These are phyloP conservation scores for Linaria vulgaris DNA, from an alignment of 257 asterid genomes.

Conservation along the genomic window DNA sequence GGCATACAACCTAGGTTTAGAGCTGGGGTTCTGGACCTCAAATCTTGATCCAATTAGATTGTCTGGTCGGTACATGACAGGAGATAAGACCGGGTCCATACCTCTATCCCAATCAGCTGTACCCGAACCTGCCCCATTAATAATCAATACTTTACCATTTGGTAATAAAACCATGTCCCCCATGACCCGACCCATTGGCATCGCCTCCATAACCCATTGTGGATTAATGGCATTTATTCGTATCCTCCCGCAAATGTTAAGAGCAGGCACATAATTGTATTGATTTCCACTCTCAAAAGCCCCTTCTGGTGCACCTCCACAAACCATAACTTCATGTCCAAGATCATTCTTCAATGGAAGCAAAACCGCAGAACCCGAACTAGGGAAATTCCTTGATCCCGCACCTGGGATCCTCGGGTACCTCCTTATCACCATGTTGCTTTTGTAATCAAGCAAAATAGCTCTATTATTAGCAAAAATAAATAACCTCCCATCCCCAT, in stretches of 20 bases:
- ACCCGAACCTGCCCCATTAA: constrained; percentile 29
- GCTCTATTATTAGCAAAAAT: constrained; percentile 33
- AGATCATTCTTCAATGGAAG: constrained; percentile 29
- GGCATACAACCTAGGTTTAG: constrained; percentile 24
- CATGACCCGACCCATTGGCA: constrained; percentile 32
- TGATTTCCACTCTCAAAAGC: constrained; percentile 19
- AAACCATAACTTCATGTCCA: constrained; percentile 31
- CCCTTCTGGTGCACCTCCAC: constrained; percentile 43
- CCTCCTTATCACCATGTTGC: not conserved
- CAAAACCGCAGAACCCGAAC: constrained; percentile 36
- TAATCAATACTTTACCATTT: constrained; percentile 30
- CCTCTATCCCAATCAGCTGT: constrained; percentile 27
- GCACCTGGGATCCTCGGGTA: constrained; percentile 28
- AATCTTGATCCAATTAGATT: constrained; percentile 8
- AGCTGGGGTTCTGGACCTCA: constrained; percentile 21
- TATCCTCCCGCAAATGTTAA: constrained; percentile 4
- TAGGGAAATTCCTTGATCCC: constrained; percentile 32
- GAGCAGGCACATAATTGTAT: constrained; percentile 20
- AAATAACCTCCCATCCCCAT: constrained; percentile 28
- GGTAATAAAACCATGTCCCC: constrained; percentile 31
- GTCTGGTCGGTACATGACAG: constrained; percentile 25
- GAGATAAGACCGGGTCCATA: constrained; percentile 17
- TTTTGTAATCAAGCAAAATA: constrained; percentile 22
- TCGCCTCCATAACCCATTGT: constrained; percentile 26
- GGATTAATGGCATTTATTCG: constrained; percentile 24